Conservation (phyloP, 2,329 filamentous ascomycete species). For the Oidium heveae region DNA sequence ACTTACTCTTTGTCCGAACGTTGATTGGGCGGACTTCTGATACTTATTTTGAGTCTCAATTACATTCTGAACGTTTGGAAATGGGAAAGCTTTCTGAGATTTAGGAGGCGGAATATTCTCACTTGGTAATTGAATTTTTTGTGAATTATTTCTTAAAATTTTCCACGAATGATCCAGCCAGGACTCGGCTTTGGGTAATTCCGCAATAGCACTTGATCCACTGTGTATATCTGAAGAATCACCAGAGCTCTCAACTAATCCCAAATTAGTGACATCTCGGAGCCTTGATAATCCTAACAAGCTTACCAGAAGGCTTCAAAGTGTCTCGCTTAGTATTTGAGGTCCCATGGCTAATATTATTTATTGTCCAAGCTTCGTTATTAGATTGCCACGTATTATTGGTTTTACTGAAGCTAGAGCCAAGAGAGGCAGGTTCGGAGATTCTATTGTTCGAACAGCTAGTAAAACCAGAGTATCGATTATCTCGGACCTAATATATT, state of each 20-base stretch:
- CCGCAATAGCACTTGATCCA: slow-evolving; percentile 43
- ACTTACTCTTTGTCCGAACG: slow-evolving; percentile 19
- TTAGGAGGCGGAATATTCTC: slow-evolving; percentile 23
- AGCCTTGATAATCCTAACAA: slow-evolving; percentile 2
- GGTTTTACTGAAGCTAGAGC: slow-evolving; percentile 18
- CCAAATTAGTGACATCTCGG: slow-evolving; percentile 7
- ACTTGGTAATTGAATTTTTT: slow-evolving; percentile 18
- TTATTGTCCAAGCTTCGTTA: slow-evolving; percentile 26
- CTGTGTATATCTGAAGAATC: slow-evolving; percentile 27
- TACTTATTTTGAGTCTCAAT: slow-evolving; percentile 18
- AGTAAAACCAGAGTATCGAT: slow-evolving; percentile 17
- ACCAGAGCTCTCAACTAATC: slow-evolving; percentile 16
- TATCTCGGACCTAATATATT: slow-evolving; percentile 9
- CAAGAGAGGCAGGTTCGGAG: slow-evolving; percentile 16
- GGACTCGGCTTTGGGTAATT: slow-evolving; percentile 40
- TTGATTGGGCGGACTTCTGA: slow-evolving; percentile 19
- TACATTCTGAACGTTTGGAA: slow-evolving; percentile 14
- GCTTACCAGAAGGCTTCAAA: slow-evolving; percentile 23
- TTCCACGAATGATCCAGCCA: slow-evolving; percentile 37
- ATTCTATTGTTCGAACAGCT: slow-evolving; percentile 12
- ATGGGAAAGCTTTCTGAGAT: slow-evolving; percentile 18
- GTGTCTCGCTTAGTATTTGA: slow-evolving; percentile 21
- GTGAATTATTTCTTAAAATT: slow-evolving; percentile 20
- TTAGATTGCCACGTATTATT: slow-evolving; percentile 16
- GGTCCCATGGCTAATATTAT: slow-evolving; percentile 20